Evolutionary conservation across 2,329 filamentous ascomycete genomes (phyloP).

Genomic region (Zasmidium angulare): DNA sequence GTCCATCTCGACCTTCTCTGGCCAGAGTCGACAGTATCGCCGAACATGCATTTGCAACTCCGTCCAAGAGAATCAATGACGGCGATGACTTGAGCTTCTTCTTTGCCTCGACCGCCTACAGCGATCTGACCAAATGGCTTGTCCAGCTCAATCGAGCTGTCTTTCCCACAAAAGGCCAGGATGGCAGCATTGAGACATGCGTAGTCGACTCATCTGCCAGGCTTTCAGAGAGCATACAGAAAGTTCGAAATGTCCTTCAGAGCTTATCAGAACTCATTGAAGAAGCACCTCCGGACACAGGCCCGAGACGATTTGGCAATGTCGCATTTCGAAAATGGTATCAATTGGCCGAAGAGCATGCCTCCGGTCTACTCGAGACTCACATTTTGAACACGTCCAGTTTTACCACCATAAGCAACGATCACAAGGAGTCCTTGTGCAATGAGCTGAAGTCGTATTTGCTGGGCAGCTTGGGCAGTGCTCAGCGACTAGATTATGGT

Average conservation of each 20-base stretch:
- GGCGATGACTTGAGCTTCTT: conserved; percentile 79
- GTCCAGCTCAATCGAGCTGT: conserved; percentile 87
- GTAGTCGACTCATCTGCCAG: conserved; percentile 49
- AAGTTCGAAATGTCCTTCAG: conserved; percentile 65
- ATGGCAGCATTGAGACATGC: conserved; percentile 29
- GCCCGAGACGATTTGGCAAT: conserved; percentile 89
- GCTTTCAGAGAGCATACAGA: conserved; percentile 53
- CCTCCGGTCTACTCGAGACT: conserved; percentile 46
- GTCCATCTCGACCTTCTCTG: not conserved
- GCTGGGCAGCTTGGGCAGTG: conserved; percentile 80
- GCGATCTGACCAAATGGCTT: conserved; percentile 82
- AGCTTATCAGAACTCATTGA: conserved; percentile 67
- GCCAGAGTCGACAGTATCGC: conserved; percentile 11
- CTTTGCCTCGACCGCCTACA: conserved; percentile 76
- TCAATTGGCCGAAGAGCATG: conserved; percentile 62
- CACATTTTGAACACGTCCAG: not conserved
- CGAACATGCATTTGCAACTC: conserved; percentile 58
- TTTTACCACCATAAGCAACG: conserved; percentile 35
- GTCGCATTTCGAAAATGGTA: conserved; percentile 86
- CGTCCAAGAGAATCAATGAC: conserved; percentile 81
- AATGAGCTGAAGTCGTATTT: conserved; percentile 77
- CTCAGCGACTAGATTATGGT: conserved; percentile 88
- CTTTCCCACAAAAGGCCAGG: conserved; percentile 62
- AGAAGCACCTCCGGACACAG: conserved; percentile 78
- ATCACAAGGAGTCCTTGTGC: conserved; percentile 8